Evolutionary conservation across 352 stramenopile genomes (phyloP).

Genomic region (Pythium monospermum): DNA sequence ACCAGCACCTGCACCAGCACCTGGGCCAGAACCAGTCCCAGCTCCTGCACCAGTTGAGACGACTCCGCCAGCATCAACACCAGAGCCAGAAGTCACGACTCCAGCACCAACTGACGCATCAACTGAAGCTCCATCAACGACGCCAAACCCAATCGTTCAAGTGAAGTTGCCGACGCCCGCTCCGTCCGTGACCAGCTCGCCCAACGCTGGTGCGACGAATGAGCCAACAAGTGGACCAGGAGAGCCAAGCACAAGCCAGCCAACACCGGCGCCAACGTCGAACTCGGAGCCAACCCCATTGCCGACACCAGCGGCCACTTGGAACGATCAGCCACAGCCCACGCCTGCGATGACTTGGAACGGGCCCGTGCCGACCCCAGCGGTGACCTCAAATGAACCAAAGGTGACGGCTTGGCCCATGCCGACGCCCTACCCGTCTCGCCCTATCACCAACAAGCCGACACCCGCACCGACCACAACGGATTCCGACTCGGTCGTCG

Average conservation of each 20-base stretch:
- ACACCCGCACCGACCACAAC: constrained; percentile 4
- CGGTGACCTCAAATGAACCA: not conserved
- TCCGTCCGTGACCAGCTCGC: constrained; percentile 1
- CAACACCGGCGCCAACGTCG: not conserved
- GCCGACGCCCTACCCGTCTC: not conserved
- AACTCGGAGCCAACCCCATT: not conserved
- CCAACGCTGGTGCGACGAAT: constrained; percentile 1
- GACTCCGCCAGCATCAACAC: too few relatives aligned
- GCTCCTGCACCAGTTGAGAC: constrained; percentile 3
- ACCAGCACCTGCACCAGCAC: not conserved
- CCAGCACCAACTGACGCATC: not conserved
- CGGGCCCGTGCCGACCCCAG: not conserved
- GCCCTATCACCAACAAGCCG: not conserved
- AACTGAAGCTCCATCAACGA: not conserved
- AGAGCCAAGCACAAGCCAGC: too few relatives aligned
- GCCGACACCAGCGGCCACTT: constrained; percentile 6
- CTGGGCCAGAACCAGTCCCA: not conserved
- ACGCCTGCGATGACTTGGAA: not conserved
- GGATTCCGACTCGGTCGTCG: not conserved
- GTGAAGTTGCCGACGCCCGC: not conserved
- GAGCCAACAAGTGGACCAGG: too few relatives aligned
- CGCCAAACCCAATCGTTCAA: not conserved
- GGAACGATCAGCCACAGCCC: constrained; percentile 8
- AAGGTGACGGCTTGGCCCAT: not conserved
- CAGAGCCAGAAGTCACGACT: not conserved